Base-by-base conservation (phyloP, 768 basidiomycete genomes). In the Ephemerocybe angulata region DNA sequence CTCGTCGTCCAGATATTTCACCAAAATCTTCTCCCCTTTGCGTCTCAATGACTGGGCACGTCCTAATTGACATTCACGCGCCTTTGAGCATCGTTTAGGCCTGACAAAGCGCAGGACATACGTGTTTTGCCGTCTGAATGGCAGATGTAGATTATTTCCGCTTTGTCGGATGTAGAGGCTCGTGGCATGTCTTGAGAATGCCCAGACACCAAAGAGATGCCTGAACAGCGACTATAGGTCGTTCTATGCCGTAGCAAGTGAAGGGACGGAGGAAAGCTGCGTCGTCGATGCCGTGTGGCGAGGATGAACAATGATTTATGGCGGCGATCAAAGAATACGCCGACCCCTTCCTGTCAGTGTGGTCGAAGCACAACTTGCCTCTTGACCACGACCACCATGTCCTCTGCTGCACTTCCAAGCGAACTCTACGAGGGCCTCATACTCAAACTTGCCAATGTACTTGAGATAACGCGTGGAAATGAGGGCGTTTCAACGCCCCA, bases 381-480 rank as follows among this genome's bases (percentile, higher is more conserved):
- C 2, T 25, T 25, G n/a, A 4, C 13, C 3, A 40, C 46, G 24
- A n/a, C 56, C 25, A 55, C 55, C 2, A 70, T 72, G 71, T 60
- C 69, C 35, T 60, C 69, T 30, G 67, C 67, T 56, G 61, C 68
- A 3, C 64, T 84, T 11, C 80, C 82, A 3, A 71, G 74, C 27
- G 67, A 65, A 3, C 70, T 81, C 38, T 88, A 84, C 62, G 79
- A 85, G 44, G 72, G 68, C 27, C 77, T 89, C 3, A 65, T 89
- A 6, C 67, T 76, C 0, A 87, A 86, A 62, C 75, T 90, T 15
- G 76, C 79, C n/a, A 62, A 73, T 3, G 76, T 89, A 27, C 70
- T 89, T 13, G 77, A 86, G 60, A 72, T 85, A 37, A 83, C 84
- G 0, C 84, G 85, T 58, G 73, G 75, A 40, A 70, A 78, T 10